Percentiles rank a stretch among this genome's conserved stretches.
Evolutionary conservation across 352 stramenopile species (phyloP).

Genomic region (Globisporangium perplexum): DNA sequence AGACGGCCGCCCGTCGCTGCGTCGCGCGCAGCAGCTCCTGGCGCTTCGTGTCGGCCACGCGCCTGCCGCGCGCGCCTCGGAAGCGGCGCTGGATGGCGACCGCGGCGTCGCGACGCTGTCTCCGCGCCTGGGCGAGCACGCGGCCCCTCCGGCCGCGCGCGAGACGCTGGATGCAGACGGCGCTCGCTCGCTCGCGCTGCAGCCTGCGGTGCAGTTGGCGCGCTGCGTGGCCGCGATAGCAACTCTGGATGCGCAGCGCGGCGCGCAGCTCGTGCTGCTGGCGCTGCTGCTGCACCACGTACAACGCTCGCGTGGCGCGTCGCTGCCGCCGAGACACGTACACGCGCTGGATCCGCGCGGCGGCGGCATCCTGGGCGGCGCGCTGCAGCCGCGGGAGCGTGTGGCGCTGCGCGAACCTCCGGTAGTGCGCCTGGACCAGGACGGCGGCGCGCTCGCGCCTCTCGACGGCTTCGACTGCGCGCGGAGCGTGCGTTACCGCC

Average conservation of each 20-base stretch:
- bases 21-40: constrained; percentile 14
- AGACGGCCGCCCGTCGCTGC: constrained; percentile 19
- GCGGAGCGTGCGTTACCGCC: constrained; percentile 13
- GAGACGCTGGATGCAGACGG: constrained; percentile 34
- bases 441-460: constrained; percentile 24
- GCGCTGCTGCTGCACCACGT: constrained; percentile 19
- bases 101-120: constrained; percentile 16
- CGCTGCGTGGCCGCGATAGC: constrained; percentile 22
- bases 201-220: constrained; percentile 11
- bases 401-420: constrained; percentile 31
- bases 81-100: constrained; percentile 32
- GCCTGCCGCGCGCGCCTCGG: constrained; percentile 19
- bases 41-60: constrained; percentile 7
- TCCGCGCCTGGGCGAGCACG: constrained; percentile 6
- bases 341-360: constrained; percentile 28
- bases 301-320: constrained; percentile 26
- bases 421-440: constrained; percentile 34
- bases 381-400: constrained; percentile 22
- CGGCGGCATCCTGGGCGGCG: constrained; percentile 17
- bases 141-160: constrained; percentile 19
- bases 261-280: constrained; percentile 15
- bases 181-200: constrained; percentile 14
- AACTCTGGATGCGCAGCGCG: constrained; percentile 25
- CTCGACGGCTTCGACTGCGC: constrained; percentile 22
- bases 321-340: constrained; percentile 29